These are phyloP conservation scores for Podosphaera fusca DNA, from an alignment of 2,329 filamentous ascomycete species.

Conservation along the genomic window DNA sequence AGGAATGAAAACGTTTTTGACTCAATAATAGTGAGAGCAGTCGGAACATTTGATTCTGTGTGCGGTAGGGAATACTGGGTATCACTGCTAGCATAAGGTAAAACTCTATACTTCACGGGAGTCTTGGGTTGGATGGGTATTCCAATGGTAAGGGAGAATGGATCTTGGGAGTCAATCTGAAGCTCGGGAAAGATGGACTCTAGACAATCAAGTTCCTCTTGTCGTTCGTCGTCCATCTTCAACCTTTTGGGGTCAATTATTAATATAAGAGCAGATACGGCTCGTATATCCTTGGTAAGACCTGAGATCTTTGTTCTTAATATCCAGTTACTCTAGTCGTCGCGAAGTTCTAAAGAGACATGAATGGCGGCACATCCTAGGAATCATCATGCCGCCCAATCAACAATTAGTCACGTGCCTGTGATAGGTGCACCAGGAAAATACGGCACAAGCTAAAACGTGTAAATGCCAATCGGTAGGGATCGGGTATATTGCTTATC, in stretches of 20 bases:
- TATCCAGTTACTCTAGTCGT: background rate
- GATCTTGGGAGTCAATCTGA: slow-evolving; percentile 20
- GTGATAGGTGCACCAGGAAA: too few species aligned
- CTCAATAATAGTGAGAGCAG: slow-evolving; percentile 7
- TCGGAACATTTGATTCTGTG: slow-evolving; percentile 5
- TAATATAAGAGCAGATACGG: too few species aligned
- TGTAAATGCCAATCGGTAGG: background rate
- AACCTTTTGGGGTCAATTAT: background rate
- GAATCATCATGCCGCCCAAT: too few species aligned
- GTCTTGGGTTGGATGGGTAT: slow-evolving; percentile 31
- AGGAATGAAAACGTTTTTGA: slow-evolving; percentile 22
- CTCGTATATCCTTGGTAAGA: slow-evolving; percentile 4
- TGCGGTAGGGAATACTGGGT: slow-evolving; percentile 13
- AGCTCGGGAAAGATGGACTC: slow-evolving; percentile 46
- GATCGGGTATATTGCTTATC: background rate
- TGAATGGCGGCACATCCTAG: too few species aligned
- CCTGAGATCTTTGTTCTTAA: slow-evolving; percentile 8
- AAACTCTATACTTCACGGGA: slow-evolving; percentile 26
- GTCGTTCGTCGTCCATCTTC: slow-evolving; percentile 38
- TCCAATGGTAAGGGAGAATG: slow-evolving; percentile 27
- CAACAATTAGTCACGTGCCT: too few species aligned
- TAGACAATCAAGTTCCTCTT: slow-evolving; percentile 35
- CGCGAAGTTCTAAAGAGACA: too few species aligned
- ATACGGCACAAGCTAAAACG: background rate
- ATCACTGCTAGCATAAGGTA: slow-evolving; percentile 27